Evolutionary conservation across 2,329 filamentous ascomycete species (phyloP).

Genomic region (Cadophora luteo-olivacea): DNA sequence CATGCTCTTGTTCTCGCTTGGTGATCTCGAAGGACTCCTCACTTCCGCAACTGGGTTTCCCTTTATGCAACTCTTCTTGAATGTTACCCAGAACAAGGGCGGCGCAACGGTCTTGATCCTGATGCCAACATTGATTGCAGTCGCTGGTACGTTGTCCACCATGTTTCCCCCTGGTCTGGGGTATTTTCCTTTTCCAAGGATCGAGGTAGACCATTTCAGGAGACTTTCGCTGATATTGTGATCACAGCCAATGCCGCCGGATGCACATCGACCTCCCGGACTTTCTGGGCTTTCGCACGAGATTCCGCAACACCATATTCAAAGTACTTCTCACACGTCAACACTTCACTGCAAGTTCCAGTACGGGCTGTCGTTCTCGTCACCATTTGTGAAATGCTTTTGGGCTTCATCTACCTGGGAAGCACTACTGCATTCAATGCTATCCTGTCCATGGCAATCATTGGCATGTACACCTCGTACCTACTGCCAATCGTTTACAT

Average conservation of each 20-base stretch:
- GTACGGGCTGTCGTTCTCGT: slow-evolving; percentile 48
- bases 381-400: slow-evolving; percentile 52
- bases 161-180: too few species aligned
- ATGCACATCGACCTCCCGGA: slow-evolving; percentile 51
- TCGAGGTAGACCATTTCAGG: too few species aligned
- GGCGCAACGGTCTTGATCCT: slow-evolving; percentile 51
- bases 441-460: slow-evolving; percentile 52
- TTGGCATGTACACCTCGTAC: slow-evolving; percentile 53
- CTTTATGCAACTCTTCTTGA: slow-evolving; percentile 53
- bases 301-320: slow-evolving; percentile 49
- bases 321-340: slow-evolving; percentile 48
- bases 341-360: slow-evolving; percentile 45
- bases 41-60: slow-evolving; percentile 52
- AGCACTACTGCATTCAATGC: slow-evolving; percentile 55
- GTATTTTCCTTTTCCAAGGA: too few species aligned
- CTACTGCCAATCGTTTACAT: slow-evolving; percentile 50
- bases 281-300: slow-evolving; percentile 54
- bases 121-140: slow-evolving; percentile 52
- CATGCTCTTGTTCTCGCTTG: slow-evolving; percentile 52
- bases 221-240: background rate
- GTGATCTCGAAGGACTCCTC: slow-evolving; percentile 49
- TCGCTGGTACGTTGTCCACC: slow-evolving; percentile 41
- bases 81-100: slow-evolving; percentile 49
- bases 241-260: slow-evolving; percentile 50
- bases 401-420: slow-evolving; percentile 54